Evolutionary conservation across 768 basidiomycete species (phyloP), one percentile per base, ranked within the genome.

Genomic region (Trametes elegans): DNA sequence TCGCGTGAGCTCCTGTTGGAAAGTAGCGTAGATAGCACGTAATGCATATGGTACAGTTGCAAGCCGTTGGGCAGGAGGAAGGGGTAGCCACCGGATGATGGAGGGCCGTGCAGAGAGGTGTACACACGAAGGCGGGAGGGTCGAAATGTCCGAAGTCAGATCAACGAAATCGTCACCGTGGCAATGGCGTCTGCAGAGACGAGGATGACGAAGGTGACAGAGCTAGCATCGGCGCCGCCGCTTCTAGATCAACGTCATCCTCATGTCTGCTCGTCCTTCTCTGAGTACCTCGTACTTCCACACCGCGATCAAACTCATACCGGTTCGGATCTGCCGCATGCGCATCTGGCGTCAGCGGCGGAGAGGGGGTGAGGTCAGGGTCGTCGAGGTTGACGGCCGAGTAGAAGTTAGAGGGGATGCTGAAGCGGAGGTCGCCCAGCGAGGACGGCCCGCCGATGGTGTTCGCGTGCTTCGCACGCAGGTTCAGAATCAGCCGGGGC

Each of bases 401-500:
- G 57, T 58, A 58, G 36, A 41, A 29, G 27, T 53, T 45, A 8
- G 34, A 24, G 23, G 56, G 46, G 38, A 53, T 21, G 31, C 3
- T 21, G 45, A 43, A 53, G 29, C n/a, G 43, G 32, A 49, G 40
- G 46, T 53, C 40, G 31, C 23, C 39, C 7, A 57, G 14, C 5
- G 57, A 52, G 39, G 50, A 52, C 11, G 50, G 50, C 3, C 38
- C 34, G 27, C 36, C 36, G 53, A 34, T 13, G 24, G 28, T 46
- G 24, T 32, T 21, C 5, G 35, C 27, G 40, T 55, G 45, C 45
- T 34, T 27, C 1, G 46, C 54, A 40, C 59, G 59, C 2, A 60
- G 31, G 29, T 56, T 60, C 26, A 48, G 34, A 41, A 60, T 51
- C 0, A 60, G 59, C 1, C 59, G 59, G 5, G 59, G 50, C 28